Conservation (phyloP, 495 filamentous ascomycete species). For the Entonaema liquescens region DNA sequence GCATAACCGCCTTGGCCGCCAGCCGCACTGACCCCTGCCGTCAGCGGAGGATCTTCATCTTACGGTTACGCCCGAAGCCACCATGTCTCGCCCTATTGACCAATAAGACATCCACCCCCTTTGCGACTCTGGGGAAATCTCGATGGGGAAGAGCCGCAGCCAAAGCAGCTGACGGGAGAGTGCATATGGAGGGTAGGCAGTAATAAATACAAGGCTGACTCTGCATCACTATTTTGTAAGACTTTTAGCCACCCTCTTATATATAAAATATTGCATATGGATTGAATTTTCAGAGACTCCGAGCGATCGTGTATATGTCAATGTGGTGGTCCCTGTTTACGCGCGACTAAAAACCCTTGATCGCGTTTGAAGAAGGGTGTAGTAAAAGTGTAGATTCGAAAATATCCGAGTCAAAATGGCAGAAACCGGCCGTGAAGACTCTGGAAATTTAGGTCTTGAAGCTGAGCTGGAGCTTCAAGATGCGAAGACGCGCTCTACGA, state of each 20-base stretch:
- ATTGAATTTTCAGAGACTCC: background rate
- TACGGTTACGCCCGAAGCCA: constrained; percentile 32
- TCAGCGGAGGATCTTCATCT: constrained; percentile 41
- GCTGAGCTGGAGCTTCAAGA: constrained; percentile 30
- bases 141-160: constrained; percentile 38
- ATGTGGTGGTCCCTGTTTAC: background rate
- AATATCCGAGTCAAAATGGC: constrained; percentile 7
- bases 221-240: background rate
- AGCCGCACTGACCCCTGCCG: constrained; percentile 17
- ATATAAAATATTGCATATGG: background rate
- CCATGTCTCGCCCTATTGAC: constrained; percentile 12
- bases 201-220: constrained; percentile 11
- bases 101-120: constrained; percentile 14
- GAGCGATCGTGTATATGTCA: background rate
- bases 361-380: constrained; percentile 6
- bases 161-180: constrained; percentile 24
- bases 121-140: constrained; percentile 29
- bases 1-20: constrained; percentile 13
- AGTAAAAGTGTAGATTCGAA: background rate
- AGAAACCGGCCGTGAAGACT: constrained; percentile 14
- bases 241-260: background rate
- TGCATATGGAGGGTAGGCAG: constrained; percentile 9
- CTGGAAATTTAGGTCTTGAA: constrained; percentile 7
- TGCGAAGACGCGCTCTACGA: background rate
- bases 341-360: constrained; percentile 12